phyloP scores from a whole-genome alignment of 2,329 filamentous ascomycete species.

The Verticillium klebahnii region DNA sequence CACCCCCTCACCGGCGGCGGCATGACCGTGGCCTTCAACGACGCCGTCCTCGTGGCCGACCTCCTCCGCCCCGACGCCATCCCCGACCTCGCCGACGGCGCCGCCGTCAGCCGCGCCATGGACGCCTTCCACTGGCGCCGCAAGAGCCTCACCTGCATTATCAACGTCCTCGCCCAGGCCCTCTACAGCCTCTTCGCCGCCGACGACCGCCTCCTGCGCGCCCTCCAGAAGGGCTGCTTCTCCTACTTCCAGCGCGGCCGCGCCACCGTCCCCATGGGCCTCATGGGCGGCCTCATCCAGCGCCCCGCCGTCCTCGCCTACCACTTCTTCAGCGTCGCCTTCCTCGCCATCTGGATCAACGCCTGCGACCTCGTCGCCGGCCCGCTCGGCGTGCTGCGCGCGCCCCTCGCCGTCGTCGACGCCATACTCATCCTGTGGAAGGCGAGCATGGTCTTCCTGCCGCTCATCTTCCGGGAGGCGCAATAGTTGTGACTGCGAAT shows the following conservation, averaged over 20 bases:
- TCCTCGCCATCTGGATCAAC: slow-evolving; percentile 75
- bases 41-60: slow-evolving; percentile 72
- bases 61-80: slow-evolving; percentile 67
- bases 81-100: slow-evolving; percentile 63
- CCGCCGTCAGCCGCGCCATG: slow-evolving; percentile 64
- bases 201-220: slow-evolving; percentile 68
- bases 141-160: slow-evolving; percentile 77
- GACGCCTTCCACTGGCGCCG: slow-evolving; percentile 78
- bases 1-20: slow-evolving; percentile 94
- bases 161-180: slow-evolving; percentile 97
- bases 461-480: slow-evolving; percentile 67
- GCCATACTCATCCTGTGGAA: slow-evolving; percentile 71
- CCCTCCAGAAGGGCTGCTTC: slow-evolving; percentile 88
- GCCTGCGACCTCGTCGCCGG: slow-evolving; percentile 30
- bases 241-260: slow-evolving; percentile 78
- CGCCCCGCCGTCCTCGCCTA: slow-evolving; percentile 74
- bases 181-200: slow-evolving; percentile 90
- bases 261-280: slow-evolving; percentile 72
- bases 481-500: neutral
- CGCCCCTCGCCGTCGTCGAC: slow-evolving; percentile 62
- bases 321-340: slow-evolving; percentile 93
- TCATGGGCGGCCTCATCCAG: slow-evolving; percentile 77
- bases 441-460: slow-evolving; percentile 76
- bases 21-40: slow-evolving; percentile 97
- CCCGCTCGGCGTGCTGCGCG: slow-evolving; percentile 47